Evolutionary conservation across 2,329 filamentous ascomycete genomes (phyloP).

Genomic region (Emergomyces orientalis): DNA sequence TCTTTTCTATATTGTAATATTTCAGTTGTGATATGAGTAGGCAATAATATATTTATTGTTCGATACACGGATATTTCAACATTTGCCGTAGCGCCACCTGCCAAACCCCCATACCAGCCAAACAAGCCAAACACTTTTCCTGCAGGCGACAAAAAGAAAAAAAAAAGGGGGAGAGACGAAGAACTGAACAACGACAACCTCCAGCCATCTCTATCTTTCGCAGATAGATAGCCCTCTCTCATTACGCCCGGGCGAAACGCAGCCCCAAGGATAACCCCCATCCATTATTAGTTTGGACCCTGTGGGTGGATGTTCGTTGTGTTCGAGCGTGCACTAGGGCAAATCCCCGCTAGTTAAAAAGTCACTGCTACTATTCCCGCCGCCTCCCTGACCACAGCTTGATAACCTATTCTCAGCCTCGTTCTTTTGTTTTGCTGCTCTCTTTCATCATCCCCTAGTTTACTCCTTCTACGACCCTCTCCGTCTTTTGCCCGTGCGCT

Average conservation of each 20-base stretch:
- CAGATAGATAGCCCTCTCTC: background rate
- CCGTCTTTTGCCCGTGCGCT: background rate
- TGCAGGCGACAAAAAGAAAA: too few relatives aligned
- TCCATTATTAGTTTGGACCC: background rate
- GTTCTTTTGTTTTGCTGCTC: background rate
- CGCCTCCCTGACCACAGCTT: too few relatives aligned
- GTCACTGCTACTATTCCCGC: too few relatives aligned
- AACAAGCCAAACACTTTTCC: background rate
- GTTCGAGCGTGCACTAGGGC: too few relatives aligned
- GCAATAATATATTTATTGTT: too few relatives aligned
- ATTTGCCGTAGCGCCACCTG: too few relatives aligned
- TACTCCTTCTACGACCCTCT: background rate
- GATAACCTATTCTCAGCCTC: background rate
- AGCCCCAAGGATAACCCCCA: background rate
- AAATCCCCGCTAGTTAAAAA: too few relatives aligned
- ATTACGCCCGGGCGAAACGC: background rate
- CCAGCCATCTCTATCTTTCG: background rate
- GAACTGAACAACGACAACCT: background rate
- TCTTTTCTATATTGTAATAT: background rate
- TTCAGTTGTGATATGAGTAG: too few relatives aligned
- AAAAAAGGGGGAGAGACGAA: background rate
- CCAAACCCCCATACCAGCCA: background rate
- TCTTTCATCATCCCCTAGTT: background rate
- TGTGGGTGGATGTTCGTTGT: background rate
- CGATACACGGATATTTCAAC: too few relatives aligned